Conservation (phyloP, 108 stramenopile species). For the Skeletonema menzelii region DNA sequence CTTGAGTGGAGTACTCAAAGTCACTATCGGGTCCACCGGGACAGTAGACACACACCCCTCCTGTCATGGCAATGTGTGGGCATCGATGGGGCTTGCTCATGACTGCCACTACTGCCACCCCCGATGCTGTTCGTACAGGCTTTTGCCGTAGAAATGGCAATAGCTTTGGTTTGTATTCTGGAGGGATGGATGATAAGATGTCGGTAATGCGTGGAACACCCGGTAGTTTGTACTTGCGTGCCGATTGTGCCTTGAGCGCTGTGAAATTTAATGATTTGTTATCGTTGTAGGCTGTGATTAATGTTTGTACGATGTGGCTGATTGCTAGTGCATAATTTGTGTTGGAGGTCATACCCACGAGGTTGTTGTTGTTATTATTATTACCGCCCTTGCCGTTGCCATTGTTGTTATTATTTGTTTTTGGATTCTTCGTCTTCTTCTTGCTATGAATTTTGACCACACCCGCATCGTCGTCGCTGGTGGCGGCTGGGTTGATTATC, state of each 20-base stretch:
- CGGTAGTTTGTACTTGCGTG: conserved; percentile 80
- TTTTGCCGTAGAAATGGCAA: conserved; percentile 88
- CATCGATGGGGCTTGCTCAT: conserved; percentile 97
- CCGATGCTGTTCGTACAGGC: conserved; percentile 93
- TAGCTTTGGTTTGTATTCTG: conserved; percentile 69
- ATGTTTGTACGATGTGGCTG: conserved; percentile 78
- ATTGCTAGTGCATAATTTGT: conserved; percentile 75
- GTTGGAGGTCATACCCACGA: conserved; percentile 20
- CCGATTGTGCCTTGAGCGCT: conserved; percentile 72
- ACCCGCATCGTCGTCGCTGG: conserved; percentile 25
- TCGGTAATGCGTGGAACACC: conserved; percentile 90
- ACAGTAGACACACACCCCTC: conserved; percentile 96
- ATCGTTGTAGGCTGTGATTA: conserved; percentile 85
- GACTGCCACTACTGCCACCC: conserved; percentile 94
- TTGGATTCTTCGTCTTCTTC: conserved; percentile 9
- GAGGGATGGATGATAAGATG: conserved; percentile 90
- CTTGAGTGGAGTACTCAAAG: conserved; percentile 96
- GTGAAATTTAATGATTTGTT: conserved; percentile 86
- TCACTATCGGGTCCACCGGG: conserved; percentile 95
- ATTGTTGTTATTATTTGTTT: conserved; percentile 13
- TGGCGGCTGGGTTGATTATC: conserved; percentile 6
- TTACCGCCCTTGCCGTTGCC: background rate
- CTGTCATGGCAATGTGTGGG: conserved; percentile 94
- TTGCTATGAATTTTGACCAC: conserved; percentile 43
- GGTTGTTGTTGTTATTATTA: conserved; percentile 7